These are phyloP conservation scores for Scutellaria minor DNA, from an alignment of 257 asterid species.

Conservation along the genomic window DNA sequence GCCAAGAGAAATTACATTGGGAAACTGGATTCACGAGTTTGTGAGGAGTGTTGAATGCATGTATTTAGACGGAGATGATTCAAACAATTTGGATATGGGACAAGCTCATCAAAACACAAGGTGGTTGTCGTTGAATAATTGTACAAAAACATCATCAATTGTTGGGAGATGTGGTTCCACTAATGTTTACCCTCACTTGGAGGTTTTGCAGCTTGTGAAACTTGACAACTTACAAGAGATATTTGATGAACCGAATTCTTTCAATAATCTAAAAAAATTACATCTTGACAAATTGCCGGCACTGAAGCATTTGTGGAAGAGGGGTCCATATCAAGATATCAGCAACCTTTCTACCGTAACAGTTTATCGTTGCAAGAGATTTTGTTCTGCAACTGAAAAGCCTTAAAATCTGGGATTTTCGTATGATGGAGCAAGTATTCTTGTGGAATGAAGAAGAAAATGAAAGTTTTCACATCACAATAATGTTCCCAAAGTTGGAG, in stretches of 20 bases:
- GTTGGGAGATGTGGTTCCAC: background rate
- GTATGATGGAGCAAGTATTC: conserved; percentile 14
- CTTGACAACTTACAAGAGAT: no score
- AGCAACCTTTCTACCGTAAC: background rate
- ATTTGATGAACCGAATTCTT: no score
- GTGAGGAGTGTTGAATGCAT: background rate
- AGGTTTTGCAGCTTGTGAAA: no score
- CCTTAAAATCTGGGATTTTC: background rate
- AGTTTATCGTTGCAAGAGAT: background rate
- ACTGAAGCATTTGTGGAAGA: no score
- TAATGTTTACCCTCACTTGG: no score
- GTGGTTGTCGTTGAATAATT: background rate
- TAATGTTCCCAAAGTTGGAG: conserved; percentile 20
- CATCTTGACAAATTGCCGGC: no score
- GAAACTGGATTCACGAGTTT: background rate
- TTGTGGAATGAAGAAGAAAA: conserved; percentile 9
- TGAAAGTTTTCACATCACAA: background rate
- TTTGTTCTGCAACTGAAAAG: background rate
- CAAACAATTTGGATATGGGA: background rate
- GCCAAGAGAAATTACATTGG: background rate
- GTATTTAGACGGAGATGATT: background rate
- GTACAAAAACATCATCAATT: background rate
- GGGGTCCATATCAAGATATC: no score
- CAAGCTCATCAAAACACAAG: background rate
- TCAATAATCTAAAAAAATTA: no score